A percentile compares a stretch with the other conserved stretches of the same genome.
These are phyloP conservation scores for Pythium phragmitis DNA, from an alignment of 352 stramenopile species.

Conservation along the genomic window DNA sequence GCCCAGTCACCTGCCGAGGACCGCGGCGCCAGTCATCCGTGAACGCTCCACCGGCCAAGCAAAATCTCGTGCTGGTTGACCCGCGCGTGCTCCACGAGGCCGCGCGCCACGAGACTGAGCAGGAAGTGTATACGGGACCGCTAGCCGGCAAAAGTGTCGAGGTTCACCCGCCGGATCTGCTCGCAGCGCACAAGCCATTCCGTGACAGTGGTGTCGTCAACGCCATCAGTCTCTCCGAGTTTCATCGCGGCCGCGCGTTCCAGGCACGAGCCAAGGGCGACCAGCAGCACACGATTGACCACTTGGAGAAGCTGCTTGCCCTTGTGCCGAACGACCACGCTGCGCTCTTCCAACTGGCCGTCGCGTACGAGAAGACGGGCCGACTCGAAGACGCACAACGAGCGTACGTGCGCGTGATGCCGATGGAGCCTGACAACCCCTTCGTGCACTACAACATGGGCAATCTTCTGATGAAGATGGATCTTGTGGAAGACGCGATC, in stretches of 20 bases:
- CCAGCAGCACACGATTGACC: constrained; percentile 39
- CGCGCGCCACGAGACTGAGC: constrained; percentile 34
- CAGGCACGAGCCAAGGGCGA: constrained; percentile 49
- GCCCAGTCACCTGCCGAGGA: constrained; percentile 16
- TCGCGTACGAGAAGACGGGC: constrained; percentile 49
- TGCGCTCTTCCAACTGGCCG: constrained; percentile 44
- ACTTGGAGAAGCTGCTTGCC: constrained; percentile 35
- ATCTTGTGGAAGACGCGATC: constrained; percentile 40
- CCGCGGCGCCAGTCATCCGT: neutral
- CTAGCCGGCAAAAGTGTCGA: constrained; percentile 53
- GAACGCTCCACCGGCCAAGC: neutral
- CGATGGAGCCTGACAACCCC: constrained; percentile 24
- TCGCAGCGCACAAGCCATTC: constrained; percentile 19
- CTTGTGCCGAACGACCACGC: constrained; percentile 18
- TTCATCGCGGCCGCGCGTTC: constrained; percentile 40
- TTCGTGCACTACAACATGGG: constrained; percentile 59
- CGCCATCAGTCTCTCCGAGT: constrained; percentile 40
- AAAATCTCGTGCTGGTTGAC: constrained; percentile 7
- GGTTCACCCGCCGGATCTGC: constrained; percentile 15
- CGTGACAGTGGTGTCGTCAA: constrained; percentile 29
- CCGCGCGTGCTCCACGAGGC: constrained; percentile 43
- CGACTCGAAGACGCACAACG: constrained; percentile 29
- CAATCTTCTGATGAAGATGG: constrained; percentile 49
- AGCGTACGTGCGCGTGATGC: constrained; percentile 40
- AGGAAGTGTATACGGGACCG: constrained; percentile 48